phyloP scores from a whole-genome alignment of 2,329 filamentous ascomycete species.

The Atkinsonella texensis region DNA sequence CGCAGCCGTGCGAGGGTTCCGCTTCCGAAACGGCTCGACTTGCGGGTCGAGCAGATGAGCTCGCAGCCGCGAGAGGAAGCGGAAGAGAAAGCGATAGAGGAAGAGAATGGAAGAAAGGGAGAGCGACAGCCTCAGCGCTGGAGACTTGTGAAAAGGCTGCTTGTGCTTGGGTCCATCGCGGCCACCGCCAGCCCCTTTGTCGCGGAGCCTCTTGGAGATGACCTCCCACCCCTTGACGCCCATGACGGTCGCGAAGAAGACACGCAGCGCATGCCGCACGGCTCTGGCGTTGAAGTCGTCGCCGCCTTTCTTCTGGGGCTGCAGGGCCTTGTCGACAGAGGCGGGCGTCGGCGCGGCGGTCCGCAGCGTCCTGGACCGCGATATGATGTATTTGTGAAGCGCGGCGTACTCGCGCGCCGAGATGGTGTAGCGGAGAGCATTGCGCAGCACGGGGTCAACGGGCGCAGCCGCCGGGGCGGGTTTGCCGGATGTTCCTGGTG shows the following conservation, averaged over 20 bases:
- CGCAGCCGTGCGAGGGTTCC: constrained; percentile 65
- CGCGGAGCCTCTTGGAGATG: constrained; percentile 35
- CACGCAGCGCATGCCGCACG: constrained; percentile 56
- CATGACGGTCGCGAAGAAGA: constrained; percentile 53
- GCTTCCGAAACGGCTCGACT: constrained; percentile 65
- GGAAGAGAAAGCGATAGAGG: constrained; percentile 78
- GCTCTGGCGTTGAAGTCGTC: constrained; percentile 62
- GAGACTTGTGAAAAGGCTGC: constrained; percentile 48
- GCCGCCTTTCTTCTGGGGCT: constrained; percentile 23
- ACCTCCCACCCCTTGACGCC: constrained; percentile 51
- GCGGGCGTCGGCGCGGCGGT: constrained; percentile 43
- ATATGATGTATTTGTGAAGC: constrained; percentile 73
- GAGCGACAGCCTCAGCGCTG: constrained; percentile 64
- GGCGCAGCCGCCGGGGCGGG: constrained; percentile 12
- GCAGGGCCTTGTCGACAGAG: constrained; percentile 33
- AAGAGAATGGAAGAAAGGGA: constrained; percentile 79
- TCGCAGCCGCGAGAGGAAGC: constrained; percentile 74
- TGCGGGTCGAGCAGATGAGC: constrained; percentile 68
- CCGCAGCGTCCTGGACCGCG: constrained; percentile 49
- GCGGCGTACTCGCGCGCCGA: constrained; percentile 74
- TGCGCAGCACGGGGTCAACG: constrained; percentile 64
- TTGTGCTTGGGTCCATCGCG: constrained; percentile 17
- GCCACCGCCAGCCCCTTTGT: constrained; percentile 24
- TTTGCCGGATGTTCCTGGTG: neutral
- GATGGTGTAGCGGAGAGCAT: constrained; percentile 78